phyloP scores from a whole-genome alignment of 352 stramenopile species.

The Phytopythium cucurbitacearum region DNA sequence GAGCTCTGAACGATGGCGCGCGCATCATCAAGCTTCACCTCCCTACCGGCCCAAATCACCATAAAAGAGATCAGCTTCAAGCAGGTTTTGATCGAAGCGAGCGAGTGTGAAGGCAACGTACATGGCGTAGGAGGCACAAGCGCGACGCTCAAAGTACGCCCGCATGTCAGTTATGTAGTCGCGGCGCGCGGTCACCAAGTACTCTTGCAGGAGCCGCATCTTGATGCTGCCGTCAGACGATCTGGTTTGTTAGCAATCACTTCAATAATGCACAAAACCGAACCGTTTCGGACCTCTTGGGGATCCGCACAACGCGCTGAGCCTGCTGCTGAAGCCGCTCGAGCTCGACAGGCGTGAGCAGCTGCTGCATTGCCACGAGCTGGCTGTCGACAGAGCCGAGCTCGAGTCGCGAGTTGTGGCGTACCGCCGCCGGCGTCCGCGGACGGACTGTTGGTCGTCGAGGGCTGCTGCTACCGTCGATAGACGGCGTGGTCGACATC shows the following conservation, averaged over 20 bases:
- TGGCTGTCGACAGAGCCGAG: constrained; percentile 59
- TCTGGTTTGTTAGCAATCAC: not conserved
- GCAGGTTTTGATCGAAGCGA: not conserved
- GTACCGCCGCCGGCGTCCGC: not conserved
- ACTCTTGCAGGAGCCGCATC: constrained; percentile 41
- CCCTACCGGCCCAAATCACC: constrained; percentile 9
- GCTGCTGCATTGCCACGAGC: constrained; percentile 66
- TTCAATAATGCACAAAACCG: constrained; percentile 4
- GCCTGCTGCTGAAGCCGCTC: constrained; percentile 61
- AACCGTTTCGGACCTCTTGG: constrained; percentile 34
- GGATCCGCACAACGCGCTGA: constrained; percentile 60
- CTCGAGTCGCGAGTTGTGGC: constrained; percentile 7
- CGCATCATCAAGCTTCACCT: constrained; percentile 65
- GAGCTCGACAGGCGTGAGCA: constrained; percentile 74
- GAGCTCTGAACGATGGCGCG: constrained; percentile 67
- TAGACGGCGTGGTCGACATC: not conserved
- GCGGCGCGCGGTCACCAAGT: constrained; percentile 34
- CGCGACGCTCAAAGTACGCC: constrained; percentile 43
- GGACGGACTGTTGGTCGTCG: not conserved
- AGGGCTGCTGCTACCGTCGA: not conserved
- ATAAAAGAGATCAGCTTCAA: not conserved
- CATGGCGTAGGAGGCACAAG: constrained; percentile 47
- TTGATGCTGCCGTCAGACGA: constrained; percentile 39
- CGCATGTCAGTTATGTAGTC: constrained; percentile 38
- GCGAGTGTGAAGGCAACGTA: constrained; percentile 7